These are phyloP conservation scores for Hemileccinum impolitum DNA, from an alignment of 768 basidiomycete species.

Conservation along the genomic window DNA sequence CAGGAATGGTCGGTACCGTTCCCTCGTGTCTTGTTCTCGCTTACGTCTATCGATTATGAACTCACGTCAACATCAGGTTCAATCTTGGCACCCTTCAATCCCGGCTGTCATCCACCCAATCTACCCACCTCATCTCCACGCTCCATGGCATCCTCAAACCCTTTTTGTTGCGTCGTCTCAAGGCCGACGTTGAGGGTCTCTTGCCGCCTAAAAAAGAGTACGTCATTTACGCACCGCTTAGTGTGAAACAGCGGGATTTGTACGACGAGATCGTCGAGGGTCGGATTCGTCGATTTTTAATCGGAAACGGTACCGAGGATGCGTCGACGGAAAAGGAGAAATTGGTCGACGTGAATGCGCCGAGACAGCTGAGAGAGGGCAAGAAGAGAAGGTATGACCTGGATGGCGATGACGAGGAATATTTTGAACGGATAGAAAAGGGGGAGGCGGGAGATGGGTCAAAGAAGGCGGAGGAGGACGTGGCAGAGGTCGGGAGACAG, in stretches of 20 bases:
- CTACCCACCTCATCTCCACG: conserved; percentile 65
- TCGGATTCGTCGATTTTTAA: conserved; percentile 62
- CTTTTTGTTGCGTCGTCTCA: conserved; percentile 88
- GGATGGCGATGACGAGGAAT: conserved; percentile 60
- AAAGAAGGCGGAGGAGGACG: conserved; percentile 41
- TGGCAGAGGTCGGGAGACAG: conserved; percentile 53
- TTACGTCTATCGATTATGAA: background rate
- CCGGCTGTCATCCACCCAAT: conserved; percentile 53
- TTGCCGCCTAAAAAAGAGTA: conserved; percentile 95
- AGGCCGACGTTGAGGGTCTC: conserved; percentile 76
- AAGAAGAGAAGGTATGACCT: conserved; percentile 48
- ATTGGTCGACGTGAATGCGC: conserved; percentile 31
- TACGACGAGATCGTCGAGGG: conserved; percentile 80
- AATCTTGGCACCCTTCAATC: conserved; percentile 64
- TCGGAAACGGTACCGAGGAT: conserved; percentile 33
- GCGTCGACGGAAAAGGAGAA: conserved; percentile 16
- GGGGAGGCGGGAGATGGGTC: conserved; percentile 30
- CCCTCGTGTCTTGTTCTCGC: background rate
- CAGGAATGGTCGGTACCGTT: conserved; percentile 62
- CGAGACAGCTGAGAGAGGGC: conserved; percentile 34
- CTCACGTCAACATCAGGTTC: conserved; percentile 45
- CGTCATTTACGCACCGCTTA: conserved; percentile 88
- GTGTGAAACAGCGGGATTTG: conserved; percentile 73
- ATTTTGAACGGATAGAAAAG: conserved; percentile 57
- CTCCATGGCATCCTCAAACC: conserved; percentile 93